Base-by-base conservation (phyloP, 139 green algal genomes). In the Closterium sp. region DNA sequence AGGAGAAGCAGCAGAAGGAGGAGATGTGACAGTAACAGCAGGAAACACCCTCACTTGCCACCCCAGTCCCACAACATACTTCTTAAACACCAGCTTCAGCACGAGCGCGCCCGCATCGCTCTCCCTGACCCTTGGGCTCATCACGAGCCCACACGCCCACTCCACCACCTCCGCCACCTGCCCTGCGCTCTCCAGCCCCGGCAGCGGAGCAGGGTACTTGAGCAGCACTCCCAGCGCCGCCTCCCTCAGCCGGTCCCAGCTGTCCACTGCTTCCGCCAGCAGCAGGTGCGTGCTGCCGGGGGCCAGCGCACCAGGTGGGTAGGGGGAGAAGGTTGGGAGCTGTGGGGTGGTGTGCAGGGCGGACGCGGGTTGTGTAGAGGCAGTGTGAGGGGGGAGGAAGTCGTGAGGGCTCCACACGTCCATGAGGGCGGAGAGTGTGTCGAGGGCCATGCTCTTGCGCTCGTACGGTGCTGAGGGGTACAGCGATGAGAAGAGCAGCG, bases 191-290 rank as follows among this genome's bases (percentile, higher is more conserved):
- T 92, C 92, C 2, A 98, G 28, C 10, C 97, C 97, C 9, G 97
- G 97, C 90, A 99, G 94, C 2, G 97, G 97, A 0, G 96, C 92
- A 2, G 97, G 96, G 89, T 98, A 92, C 38, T 32, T 19, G 27
- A 86, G 30, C 5, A 96, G 93, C 1, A 95, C 9, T 19, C 9
- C 27, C 38, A 94, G 93, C 87, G 93, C 91, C 50, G 42, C 70
- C 45, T 97, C 93, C 0, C 97, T 94, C 89, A 99, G 93, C 42
- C 96, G 96, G 70, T 98, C 97, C 96, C 97, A 98, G 86, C 91
- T 96, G 94, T 99, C 97, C 89, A 96, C 91, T 17, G 50, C 73
- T 88, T 88, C n/a, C 10, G 27, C 28, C 87, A 95, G 84, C 24
- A 88, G 31, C 9, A 17, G 70, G 84, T 73, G 92, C 70, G 70